Conservation (phyloP, 2,329 filamentous ascomycete species). For the Paraconiothyrium sp. region DNA sequence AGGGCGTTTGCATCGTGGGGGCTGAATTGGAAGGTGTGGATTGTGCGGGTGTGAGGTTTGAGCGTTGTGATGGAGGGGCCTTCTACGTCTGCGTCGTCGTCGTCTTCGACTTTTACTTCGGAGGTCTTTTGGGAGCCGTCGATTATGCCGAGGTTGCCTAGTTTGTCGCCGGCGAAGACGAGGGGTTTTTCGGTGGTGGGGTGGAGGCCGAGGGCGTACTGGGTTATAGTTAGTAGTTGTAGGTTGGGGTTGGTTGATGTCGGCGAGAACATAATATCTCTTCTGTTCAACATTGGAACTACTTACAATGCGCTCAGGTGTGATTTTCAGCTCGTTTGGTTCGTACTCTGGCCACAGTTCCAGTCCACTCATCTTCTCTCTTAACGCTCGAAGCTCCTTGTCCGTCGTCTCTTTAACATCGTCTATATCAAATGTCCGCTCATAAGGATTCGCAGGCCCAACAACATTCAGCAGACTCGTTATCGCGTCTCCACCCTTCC, state of each 20-base stretch:
- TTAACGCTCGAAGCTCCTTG: slow-evolving; percentile 75
- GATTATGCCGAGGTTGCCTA: slow-evolving; percentile 89
- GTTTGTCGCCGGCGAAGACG: slow-evolving; percentile 93
- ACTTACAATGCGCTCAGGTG: slow-evolving; percentile 75
- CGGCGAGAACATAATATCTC: too few relatives aligned
- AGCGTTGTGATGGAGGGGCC: slow-evolving; percentile 87
- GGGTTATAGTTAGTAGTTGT: slow-evolving; percentile 23
- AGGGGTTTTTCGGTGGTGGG: slow-evolving; percentile 86
- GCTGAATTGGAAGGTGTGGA: slow-evolving; percentile 83
- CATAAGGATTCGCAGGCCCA: slow-evolving; percentile 79
- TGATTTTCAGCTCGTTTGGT: slow-evolving; percentile 88
- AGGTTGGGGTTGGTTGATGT: slow-evolving; percentile 19
- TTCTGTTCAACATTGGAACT: neutral
- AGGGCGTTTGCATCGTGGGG: slow-evolving; percentile 77
- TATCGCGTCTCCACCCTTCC: slow-evolving; percentile 76
- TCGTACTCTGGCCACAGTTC: slow-evolving; percentile 84
- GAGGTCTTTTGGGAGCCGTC: slow-evolving; percentile 79
- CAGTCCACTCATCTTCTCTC: slow-evolving; percentile 79
- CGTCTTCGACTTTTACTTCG: slow-evolving; percentile 65
- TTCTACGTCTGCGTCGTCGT: slow-evolving; percentile 69
- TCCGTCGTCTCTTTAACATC: slow-evolving; percentile 83
- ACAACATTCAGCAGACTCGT: slow-evolving; percentile 73
- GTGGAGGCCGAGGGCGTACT: slow-evolving; percentile 86
- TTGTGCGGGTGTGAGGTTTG: slow-evolving; percentile 89
- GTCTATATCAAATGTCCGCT: slow-evolving; percentile 85